Percentiles rank a stretch among this genome's conserved stretches.
These are phyloP conservation scores for Pseudocercospora macadamiae DNA, from an alignment of 2,329 filamentous ascomycete species.

Conservation along the genomic window DNA sequence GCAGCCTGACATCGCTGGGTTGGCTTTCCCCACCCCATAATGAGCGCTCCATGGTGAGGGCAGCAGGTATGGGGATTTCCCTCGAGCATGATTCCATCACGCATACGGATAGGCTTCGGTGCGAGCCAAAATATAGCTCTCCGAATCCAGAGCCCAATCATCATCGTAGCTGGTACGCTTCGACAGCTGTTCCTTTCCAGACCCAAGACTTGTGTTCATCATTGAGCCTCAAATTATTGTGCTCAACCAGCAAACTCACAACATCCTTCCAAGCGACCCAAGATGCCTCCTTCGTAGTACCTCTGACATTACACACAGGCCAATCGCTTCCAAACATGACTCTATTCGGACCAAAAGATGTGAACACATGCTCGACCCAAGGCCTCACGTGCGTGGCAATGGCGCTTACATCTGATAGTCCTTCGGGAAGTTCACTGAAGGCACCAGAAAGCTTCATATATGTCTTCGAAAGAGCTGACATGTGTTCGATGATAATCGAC, in stretches of 20 bases:
- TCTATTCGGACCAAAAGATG: slow-evolving; percentile 69
- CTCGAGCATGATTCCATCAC: no score
- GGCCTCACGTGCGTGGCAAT: slow-evolving; percentile 67
- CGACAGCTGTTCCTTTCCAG: slow-evolving; percentile 72
- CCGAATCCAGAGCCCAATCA: no score
- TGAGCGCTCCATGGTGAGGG: no score
- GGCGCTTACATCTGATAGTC: slow-evolving; percentile 47
- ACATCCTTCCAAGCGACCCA: slow-evolving; percentile 78
- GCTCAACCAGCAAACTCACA: slow-evolving; percentile 65
- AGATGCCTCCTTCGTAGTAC: slow-evolving; percentile 58
- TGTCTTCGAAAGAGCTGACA: slow-evolving; percentile 66
- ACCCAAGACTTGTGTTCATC: slow-evolving; percentile 67
- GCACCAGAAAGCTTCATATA: slow-evolving; percentile 91
- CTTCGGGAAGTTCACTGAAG: slow-evolving; percentile 74
- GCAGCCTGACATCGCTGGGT: no score
- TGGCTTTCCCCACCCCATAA: no score
- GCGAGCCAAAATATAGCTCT: no score
- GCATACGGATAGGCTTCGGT: no score
- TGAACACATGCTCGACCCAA: slow-evolving; percentile 73
- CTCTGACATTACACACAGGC: slow-evolving; percentile 81
- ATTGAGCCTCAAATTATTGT: slow-evolving; percentile 48
- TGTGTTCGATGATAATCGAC: slow-evolving; percentile 67
- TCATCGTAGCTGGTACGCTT: slow-evolving; percentile 62
- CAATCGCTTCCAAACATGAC: slow-evolving; percentile 94
- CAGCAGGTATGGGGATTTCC: no score